Evolutionary conservation across 169 alveolate genomes (phyloP).

Genomic region (Miamiensis avidus): DNA sequence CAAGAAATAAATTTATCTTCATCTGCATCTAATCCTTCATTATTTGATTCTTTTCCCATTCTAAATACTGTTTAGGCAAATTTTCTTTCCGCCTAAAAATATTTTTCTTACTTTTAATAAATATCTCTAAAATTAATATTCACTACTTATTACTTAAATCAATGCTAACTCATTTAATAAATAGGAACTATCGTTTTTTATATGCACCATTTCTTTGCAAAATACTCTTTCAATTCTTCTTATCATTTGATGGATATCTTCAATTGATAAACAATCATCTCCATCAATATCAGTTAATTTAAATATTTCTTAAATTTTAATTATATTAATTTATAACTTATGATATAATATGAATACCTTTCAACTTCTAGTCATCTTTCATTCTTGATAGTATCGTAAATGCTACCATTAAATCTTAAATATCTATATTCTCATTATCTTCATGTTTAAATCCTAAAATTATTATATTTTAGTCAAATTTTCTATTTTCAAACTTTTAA

Average conservation of each 20-base stretch:
- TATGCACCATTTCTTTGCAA: not conserved
- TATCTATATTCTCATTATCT: conserved; percentile 15
- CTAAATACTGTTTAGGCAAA: not conserved
- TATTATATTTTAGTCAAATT: no score
- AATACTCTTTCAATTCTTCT: conserved; percentile 26
- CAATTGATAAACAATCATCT: conserved; percentile 26
- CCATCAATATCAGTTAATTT: conserved; percentile 27
- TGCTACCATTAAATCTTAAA: conserved; percentile 18
- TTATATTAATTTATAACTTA: not conserved
- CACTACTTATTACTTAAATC: not conserved
- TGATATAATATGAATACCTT: not conserved
- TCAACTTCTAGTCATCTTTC: conserved; percentile 20
- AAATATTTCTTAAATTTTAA: conserved; percentile 2
- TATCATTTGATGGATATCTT: conserved; percentile 24
- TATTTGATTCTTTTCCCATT: not conserved
- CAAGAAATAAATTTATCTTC: conserved; percentile 23
- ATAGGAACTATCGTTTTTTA: conserved; percentile 5
- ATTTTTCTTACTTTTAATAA: not conserved
- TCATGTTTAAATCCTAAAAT: not conserved
- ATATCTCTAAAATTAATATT: not conserved
- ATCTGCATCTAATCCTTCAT: conserved; percentile 5
- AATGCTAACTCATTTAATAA: conserved; percentile 18
- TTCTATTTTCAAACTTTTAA: no score
- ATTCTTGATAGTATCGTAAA: conserved; percentile 23
- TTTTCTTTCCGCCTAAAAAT: conserved; percentile 1